Conservation (phyloP, 2,329 filamentous ascomycete genomes). For the Aureobasidium musti region DNA sequence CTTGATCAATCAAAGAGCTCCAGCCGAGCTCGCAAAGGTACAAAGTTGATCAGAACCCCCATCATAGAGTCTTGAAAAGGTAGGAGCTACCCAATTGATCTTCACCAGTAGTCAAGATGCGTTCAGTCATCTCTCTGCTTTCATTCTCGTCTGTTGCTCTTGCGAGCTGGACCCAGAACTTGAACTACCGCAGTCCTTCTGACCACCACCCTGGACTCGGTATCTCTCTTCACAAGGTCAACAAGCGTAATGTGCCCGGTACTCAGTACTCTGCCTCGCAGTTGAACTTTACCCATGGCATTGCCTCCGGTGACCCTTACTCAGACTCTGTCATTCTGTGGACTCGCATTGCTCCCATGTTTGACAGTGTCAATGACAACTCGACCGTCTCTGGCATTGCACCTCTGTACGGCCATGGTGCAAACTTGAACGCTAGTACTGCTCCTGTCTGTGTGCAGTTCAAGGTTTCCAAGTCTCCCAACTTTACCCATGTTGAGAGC, state of each 20-base stretch:
- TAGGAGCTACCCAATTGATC: slow-evolving; percentile 20
- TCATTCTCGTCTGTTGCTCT: slow-evolving; percentile 34
- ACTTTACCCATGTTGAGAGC: slow-evolving; percentile 54
- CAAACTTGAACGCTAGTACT: slow-evolving; percentile 51
- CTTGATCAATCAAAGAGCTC: background rate
- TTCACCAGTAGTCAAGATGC: background rate
- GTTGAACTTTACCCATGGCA: slow-evolving; percentile 66
- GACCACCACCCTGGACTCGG: slow-evolving; percentile 64
- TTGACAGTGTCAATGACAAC: slow-evolving; percentile 47
- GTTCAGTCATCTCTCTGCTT: slow-evolving; percentile 29
- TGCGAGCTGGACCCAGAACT: slow-evolving; percentile 50
- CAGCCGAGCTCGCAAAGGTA: background rate
- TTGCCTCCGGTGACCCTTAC: slow-evolving; percentile 50
- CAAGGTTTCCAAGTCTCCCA: slow-evolving; percentile 56
- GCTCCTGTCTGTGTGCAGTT: slow-evolving; percentile 69
- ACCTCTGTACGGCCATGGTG: slow-evolving; percentile 56
- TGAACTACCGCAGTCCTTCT: slow-evolving; percentile 70
- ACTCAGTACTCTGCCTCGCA: slow-evolving; percentile 49
- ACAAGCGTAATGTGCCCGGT: slow-evolving; percentile 56
- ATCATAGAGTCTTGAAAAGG: background rate
- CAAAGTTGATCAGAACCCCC: background rate
- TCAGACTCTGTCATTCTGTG: slow-evolving; percentile 48
- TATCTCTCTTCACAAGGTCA: slow-evolving; percentile 64
- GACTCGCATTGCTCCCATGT: slow-evolving; percentile 46
- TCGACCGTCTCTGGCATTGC: slow-evolving; percentile 59